Conservation (phyloP, 2,329 filamentous ascomycete species). For the Diaporthe sp. region DNA sequence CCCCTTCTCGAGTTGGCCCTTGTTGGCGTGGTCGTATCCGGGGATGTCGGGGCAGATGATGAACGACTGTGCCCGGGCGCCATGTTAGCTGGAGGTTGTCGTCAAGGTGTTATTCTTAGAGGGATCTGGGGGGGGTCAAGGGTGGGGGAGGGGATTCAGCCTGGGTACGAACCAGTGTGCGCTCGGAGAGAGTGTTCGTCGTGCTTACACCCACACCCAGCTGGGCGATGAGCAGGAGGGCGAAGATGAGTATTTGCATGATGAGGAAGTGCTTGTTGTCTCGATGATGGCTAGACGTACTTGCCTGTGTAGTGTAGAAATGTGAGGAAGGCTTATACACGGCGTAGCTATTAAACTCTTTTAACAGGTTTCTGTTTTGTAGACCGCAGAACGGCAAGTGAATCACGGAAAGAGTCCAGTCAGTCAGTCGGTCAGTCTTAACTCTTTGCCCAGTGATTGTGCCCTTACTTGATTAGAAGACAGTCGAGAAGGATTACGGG, state of each 20-base stretch:
- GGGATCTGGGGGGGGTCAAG: background rate
- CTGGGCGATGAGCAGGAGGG: background rate
- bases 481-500: background rate
- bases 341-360: too few species aligned
- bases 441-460: background rate
- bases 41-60: slow-evolving; percentile 7
- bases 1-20: slow-evolving; percentile 1
- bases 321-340: too few species aligned
- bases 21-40: slow-evolving; percentile 11
- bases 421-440: background rate
- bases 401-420: too few species aligned
- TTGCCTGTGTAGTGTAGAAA: background rate
- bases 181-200: background rate
- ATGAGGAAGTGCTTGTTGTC: background rate
- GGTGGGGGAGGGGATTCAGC: rapidly evolving
- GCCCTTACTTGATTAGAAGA: background rate
- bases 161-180: background rate
- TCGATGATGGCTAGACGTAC: background rate
- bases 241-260: background rate
- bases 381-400: background rate
- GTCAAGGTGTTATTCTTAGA: too few species aligned
- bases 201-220: background rate
- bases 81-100: background rate
- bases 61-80: background rate
- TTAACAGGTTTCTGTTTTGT: too few species aligned